Percentiles rank a stretch among this genome's conserved stretches.
Evolutionary conservation across 345 rosid genomes (phyloP).

Genomic region (Arabis alpina): DNA sequence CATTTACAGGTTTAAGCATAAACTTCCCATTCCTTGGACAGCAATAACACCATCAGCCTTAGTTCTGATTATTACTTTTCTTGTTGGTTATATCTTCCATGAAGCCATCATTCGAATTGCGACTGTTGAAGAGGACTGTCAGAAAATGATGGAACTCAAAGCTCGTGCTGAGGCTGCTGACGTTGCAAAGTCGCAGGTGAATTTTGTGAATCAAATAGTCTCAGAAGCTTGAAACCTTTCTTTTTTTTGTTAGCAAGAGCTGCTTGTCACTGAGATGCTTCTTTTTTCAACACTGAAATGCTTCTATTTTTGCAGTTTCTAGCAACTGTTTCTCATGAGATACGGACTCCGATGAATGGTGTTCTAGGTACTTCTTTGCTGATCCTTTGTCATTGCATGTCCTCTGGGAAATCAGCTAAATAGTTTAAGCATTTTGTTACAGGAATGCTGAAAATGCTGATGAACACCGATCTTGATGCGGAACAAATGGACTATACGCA

Average conservation of each 20-base stretch:
- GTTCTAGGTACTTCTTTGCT: slow-evolving; percentile 43
- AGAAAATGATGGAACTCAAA: slow-evolving; percentile 77
- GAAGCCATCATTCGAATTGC: slow-evolving; percentile 77
- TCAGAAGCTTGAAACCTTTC: slow-evolving; percentile 12
- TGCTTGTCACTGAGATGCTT: slow-evolving; percentile 26
- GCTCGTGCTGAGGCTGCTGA: slow-evolving; percentile 98
- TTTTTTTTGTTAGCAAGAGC: not conserved
- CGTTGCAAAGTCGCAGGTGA: slow-evolving; percentile 90
- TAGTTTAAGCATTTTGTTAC: slow-evolving; percentile 13
- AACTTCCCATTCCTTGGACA: slow-evolving; percentile 77
- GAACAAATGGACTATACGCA: slow-evolving; percentile 77
- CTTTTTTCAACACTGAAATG: slow-evolving; percentile 18
- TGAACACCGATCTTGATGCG: slow-evolving; percentile 84
- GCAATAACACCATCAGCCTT: slow-evolving; percentile 69
- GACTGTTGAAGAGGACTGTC: slow-evolving; percentile 77
- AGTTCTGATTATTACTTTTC: slow-evolving; percentile 69
- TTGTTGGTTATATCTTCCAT: slow-evolving; percentile 72
- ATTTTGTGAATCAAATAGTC: not conserved
- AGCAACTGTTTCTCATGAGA: slow-evolving; percentile 98
- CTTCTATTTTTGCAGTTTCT: slow-evolving; percentile 66
- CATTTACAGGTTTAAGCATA: slow-evolving; percentile 73
- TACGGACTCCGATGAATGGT: slow-evolving; percentile 96
- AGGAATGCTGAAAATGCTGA: slow-evolving; percentile 96
- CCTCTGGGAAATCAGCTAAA: not conserved
- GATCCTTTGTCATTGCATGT: not conserved